Conservation (phyloP, 2,329 filamentous ascomycete genomes). For the Calycina herbarum region DNA sequence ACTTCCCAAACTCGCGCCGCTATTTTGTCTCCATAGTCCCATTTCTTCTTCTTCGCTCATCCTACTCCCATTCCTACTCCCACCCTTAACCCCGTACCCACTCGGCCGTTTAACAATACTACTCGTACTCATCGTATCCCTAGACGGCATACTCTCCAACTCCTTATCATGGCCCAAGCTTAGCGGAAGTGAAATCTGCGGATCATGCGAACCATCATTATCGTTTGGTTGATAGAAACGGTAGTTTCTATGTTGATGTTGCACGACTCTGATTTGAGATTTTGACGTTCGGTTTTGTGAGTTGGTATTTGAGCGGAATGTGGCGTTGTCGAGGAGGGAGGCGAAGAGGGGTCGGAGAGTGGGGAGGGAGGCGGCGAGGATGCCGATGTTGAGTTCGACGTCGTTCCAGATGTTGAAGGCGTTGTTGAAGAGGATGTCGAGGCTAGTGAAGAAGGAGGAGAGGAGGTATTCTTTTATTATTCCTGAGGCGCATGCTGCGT, state of each 20-base stretch:
- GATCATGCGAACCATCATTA: too few relatives aligned
- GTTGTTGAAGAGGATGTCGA: constrained; percentile 38
- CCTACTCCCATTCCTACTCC: neutral
- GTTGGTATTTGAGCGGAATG: neutral
- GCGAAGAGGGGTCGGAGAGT: constrained; percentile 44
- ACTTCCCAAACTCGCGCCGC: constrained; percentile 10
- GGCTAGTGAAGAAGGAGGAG: constrained; percentile 38
- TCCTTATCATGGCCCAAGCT: constrained; percentile 2
- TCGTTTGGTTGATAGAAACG: neutral
- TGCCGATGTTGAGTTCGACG: constrained; percentile 46
- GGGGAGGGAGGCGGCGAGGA: constrained; percentile 45
- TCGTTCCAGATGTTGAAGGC: constrained; percentile 46
- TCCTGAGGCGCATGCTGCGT: constrained; percentile 42
- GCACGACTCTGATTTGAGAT: neutral
- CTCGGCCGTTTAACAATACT: neutral
- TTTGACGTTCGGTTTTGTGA: neutral
- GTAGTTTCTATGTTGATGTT: neutral
- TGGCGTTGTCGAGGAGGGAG: constrained; percentile 36
- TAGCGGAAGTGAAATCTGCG: too few relatives aligned
- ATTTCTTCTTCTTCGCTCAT: constrained; percentile 11
- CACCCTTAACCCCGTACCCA: neutral
- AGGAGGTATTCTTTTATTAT: constrained; percentile 46
- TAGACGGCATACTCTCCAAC: neutral
- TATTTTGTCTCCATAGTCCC: constrained; percentile 9
- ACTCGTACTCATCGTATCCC: neutral